Base-by-base conservation (phyloP, 2,329 filamentous ascomycete genomes). In the Neophaeococcomyces mojaviensis region DNA sequence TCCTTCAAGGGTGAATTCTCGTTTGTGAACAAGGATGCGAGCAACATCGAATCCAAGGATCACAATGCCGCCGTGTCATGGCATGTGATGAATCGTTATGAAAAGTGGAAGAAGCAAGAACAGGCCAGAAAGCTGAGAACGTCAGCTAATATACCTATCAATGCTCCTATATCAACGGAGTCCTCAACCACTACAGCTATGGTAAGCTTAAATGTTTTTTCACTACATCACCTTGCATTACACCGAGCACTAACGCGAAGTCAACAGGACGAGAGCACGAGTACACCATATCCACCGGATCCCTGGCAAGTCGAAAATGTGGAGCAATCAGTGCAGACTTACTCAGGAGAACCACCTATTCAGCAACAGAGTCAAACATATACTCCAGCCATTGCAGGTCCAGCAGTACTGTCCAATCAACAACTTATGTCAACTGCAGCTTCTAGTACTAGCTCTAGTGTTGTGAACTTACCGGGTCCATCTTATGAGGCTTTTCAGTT, bases 11-110 rank as follows among this genome's bases (percentile, higher is more conserved):
- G 53, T 30, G 53, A 56, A 31, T 56, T 54, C 40, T 56, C 53
- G 24, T 56, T 56, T 44, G 53, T 56, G 36, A 56, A 56, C 42
- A 56, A 56, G 47, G 53, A 56, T 46, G 53, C 53, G n/a, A 52
- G 51, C 39, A 56, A 56, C 34, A 56, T 56, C 26, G 52, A 50
- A 16, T 56, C 53, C 18, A 56, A 56, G 39, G 53, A 56, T 18
- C 53, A 56, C 40, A 54, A 50, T 47, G 53, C 53, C 15, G 53
- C 52, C 19, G 53, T 56, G 1, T 54, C 51, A 10, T 56, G 51
- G 51, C 53, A 56, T 46, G 53, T 56, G 15, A 53, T 56, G 53
- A 56, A 56, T 37, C 52, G 53, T 10, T 56, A 56, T 19, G 53
- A 56, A 43, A 46, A 48, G 37, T 56, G 51, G 51, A 56, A 56